phyloP scores from a whole-genome alignment of 352 stramenopile genomes.

The Phytopythium boreale region DNA sequence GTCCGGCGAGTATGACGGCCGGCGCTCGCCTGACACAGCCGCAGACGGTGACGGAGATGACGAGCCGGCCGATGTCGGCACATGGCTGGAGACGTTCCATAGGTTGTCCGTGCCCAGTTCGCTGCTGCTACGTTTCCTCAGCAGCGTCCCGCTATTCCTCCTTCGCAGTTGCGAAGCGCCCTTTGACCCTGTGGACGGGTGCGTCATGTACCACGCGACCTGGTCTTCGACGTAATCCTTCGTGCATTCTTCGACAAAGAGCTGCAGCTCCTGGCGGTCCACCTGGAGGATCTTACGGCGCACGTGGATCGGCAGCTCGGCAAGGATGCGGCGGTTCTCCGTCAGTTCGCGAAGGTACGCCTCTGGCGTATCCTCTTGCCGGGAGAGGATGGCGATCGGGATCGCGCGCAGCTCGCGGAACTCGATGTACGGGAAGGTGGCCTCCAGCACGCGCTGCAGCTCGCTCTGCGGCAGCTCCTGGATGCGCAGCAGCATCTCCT shows the following conservation, averaged over 20 bases:
- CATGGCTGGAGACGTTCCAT: conserved; percentile 73
- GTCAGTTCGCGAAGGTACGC: conserved; percentile 77
- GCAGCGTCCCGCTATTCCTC: conserved; percentile 22
- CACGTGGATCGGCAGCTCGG: conserved; percentile 77
- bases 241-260: conserved; percentile 74
- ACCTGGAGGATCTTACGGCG: conserved; percentile 80
- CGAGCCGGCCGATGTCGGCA: conserved; percentile 39
- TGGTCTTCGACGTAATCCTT: conserved; percentile 69
- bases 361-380: conserved; percentile 76
- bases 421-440: conserved; percentile 87
- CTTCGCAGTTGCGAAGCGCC: conserved; percentile 9
- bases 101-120: conserved; percentile 19
- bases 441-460: conserved; percentile 65
- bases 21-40: conserved; percentile 15
- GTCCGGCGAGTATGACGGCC: conserved; percentile 39
- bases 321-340: conserved; percentile 75
- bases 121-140: conserved; percentile 27
- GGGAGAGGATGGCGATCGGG: conserved; percentile 76
- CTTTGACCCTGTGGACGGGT: conserved; percentile 18
- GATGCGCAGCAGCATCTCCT: conserved; percentile 76
- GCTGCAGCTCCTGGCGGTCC: conserved; percentile 59
- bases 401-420: conserved; percentile 83
- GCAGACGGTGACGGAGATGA: conserved; percentile 10
- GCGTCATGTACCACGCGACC: conserved; percentile 63
- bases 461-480: conserved; percentile 65